A percentile compares a stretch with the other conserved stretches of the same genome.
Evolutionary conservation across 2,329 filamentous ascomycete genomes (phyloP).

Genomic region (Trichoderma arundinaceum): DNA sequence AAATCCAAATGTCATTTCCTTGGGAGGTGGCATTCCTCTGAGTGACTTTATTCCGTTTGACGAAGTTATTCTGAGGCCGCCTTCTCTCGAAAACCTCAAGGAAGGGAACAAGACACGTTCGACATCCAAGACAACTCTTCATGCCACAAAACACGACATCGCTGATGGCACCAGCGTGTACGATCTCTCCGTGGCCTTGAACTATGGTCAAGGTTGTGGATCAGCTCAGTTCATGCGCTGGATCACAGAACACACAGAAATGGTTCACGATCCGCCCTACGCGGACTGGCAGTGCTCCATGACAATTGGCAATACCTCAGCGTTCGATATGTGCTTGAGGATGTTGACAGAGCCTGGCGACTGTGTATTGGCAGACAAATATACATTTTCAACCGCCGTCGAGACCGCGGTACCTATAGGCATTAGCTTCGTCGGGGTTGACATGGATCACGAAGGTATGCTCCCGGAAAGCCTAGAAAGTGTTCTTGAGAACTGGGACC

Average conservation of each 20-base stretch:
- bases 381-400: slow-evolving; percentile 15
- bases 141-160: slow-evolving; percentile 25
- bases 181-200: slow-evolving; percentile 19
- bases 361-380: slow-evolving; percentile 15
- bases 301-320: slow-evolving; percentile 26
- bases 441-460: slow-evolving; percentile 26
- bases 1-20: slow-evolving; percentile 20
- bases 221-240: slow-evolving; percentile 23
- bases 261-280: slow-evolving; percentile 23
- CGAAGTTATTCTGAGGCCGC: slow-evolving; percentile 3
- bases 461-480: neutral
- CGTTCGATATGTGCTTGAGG: slow-evolving; percentile 22
- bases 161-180: slow-evolving; percentile 20
- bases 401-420: slow-evolving; percentile 8
- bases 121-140: slow-evolving; percentile 10
- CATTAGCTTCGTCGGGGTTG: slow-evolving; percentile 5
- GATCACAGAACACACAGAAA: slow-evolving; percentile 24
- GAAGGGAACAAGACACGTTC: neutral
- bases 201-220: slow-evolving; percentile 13
- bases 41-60: slow-evolving; percentile 23
- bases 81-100: neutral
- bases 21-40: slow-evolving; percentile 20
- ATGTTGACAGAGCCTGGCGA: slow-evolving; percentile 22
- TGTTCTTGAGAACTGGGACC: slow-evolving; percentile 14
- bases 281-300: slow-evolving; percentile 24